Base-by-base conservation (phyloP, 805 yeast species). In the Jamesozyma piceae region DNA sequence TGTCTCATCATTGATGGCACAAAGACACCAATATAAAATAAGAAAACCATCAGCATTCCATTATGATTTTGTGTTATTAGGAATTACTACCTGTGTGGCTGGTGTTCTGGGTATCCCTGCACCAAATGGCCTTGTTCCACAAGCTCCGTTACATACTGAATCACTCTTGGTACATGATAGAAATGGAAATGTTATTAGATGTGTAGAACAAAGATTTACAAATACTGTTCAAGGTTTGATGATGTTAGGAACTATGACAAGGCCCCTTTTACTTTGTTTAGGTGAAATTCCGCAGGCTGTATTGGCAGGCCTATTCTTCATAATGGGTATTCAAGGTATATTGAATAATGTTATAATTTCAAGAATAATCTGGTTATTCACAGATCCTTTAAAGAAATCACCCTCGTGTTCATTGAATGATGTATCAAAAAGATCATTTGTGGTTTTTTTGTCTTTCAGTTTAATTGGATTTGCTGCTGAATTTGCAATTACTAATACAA, bases 121-220 rank as follows among this genome's bases (percentile, higher is more conserved):
- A 2, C 97, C 97, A 0, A 92, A 92, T 63, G 98, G 98, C 0
- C 68, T 90, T 27, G 90, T 90, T 35, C 98, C 98, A 1, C 98
- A 90, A 61, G 97, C 98, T 0, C 97, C 97, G 2, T 58, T 92
- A 29, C 98, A 90, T 53, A 88, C 97, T 0, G 75, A 73, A 34
- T 77, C 95, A 0, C 63, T 90, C 26, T 73, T 86, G 34, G 78
- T 83, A 1, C 44, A 42, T 27, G 59, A 56, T 38, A 43, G 38
- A 17, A 49, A 53, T 9, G 58, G 46, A 42, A 38, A 62, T 15
- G 68, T 75, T 1, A 56, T 67, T 1, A 63, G 74, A 3, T 88
- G 89, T 9, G 95, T 92, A 3, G 98, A 90, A 57, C 98, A 90
- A 59, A 64, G 98, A 35, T 68, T 88, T 40, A 80, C 94, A 2